Percentiles rank a stretch among this genome's conserved stretches.
Evolutionary conservation across 345 rosid species (phyloP).

Genomic region (Linum tenue): DNA sequence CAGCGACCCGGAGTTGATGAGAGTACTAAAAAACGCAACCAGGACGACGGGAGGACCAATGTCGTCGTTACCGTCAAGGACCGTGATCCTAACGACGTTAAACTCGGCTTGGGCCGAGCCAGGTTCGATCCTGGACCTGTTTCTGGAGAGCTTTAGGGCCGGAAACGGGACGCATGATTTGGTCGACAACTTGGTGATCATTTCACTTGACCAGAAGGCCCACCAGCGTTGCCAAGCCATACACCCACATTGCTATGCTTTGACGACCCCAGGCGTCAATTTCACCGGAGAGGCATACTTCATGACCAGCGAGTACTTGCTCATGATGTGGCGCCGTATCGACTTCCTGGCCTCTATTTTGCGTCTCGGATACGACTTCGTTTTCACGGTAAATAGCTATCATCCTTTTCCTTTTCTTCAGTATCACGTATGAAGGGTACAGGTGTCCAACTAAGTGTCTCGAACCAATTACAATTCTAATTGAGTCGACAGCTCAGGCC

Average conservation of each 20-base stretch:
- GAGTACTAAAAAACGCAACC: not conserved
- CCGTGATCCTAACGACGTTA: constrained; percentile 37
- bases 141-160: constrained; percentile 39
- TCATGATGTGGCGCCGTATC: constrained; percentile 14
- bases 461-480: no score
- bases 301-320: constrained; percentile 6
- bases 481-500: no score
- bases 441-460: no score
- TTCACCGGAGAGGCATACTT: constrained; percentile 3
- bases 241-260: constrained; percentile 37
- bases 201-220: constrained; percentile 31
- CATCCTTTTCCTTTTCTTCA: not conserved
- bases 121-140: constrained; percentile 37
- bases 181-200: constrained; percentile 41
- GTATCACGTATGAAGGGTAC: not conserved
- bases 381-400: constrained; percentile 37
- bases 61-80: constrained; percentile 21
- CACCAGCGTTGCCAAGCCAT: constrained; percentile 24
- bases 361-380: constrained; percentile 32
- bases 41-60: not conserved
- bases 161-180: constrained; percentile 30
- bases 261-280: constrained; percentile 1
- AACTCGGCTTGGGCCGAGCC: constrained; percentile 34
- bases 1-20: not conserved
- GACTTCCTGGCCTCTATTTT: constrained; percentile 21